A percentile compares a stretch with the other conserved stretches of the same genome.
Conservation (phyloP, 257 asterid genomes). For the Solanum bulbocastanum region DNA sequence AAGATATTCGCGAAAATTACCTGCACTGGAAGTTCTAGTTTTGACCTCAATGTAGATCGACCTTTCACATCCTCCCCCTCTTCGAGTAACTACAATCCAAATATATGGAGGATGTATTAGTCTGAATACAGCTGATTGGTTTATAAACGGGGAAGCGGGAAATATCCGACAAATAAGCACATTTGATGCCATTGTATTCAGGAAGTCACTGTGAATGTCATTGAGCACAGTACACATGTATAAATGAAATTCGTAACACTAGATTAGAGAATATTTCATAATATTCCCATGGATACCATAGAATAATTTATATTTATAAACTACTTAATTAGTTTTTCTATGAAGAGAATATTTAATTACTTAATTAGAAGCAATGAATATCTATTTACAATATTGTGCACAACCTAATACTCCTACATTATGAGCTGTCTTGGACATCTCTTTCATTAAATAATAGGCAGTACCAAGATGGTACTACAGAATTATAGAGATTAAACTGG, state of each 20-base stretch:
- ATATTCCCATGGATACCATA: not conserved
- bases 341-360: not conserved
- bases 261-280: not conserved
- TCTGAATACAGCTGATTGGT: not conserved
- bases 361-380: not conserved
- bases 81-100: slow-evolving; percentile 59
- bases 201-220: not conserved
- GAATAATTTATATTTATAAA: not conserved
- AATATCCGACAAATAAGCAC: not conserved
- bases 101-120: not conserved
- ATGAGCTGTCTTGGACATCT: not conserved
- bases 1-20: slow-evolving; percentile 25
- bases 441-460: not conserved
- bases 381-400: not conserved
- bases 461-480: not conserved
- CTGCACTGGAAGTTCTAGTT: slow-evolving; percentile 97
- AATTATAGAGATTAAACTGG: not conserved
- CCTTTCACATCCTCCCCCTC: slow-evolving; percentile 92
- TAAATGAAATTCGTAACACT: not conserved
- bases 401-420: not conserved
- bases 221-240: not conserved
- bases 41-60: slow-evolving; percentile 63
- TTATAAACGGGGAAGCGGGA: not conserved
- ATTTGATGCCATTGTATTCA: not conserved
- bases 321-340: not conserved